Evolutionary conservation across 106 monocot species (phyloP), one percentile per base, ranked within the genome.

Genomic region (Acorus gramineus): DNA sequence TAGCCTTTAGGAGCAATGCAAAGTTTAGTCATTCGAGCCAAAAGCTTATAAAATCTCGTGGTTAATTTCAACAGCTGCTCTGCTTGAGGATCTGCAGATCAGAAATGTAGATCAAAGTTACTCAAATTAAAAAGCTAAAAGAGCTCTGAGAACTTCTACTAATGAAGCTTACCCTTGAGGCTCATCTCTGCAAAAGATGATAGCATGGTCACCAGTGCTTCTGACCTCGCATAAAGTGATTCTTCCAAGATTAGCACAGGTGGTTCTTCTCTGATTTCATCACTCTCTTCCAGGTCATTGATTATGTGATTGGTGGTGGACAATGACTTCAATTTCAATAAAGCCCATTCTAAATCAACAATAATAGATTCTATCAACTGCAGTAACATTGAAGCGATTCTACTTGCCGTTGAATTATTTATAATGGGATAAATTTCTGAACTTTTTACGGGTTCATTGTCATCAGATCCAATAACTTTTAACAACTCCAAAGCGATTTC

Each of bases 41-140:
- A 52, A 63, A 85, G 85, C 79, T 88, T 96, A 79, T 96, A 96
- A 56, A 91, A 87, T 61, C 60, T 96, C 44, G 78, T 74, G 48
- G 71, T 73, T 56, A 91, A 11, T 64, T 74, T 87, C 50, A 96
- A 58, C 44, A 96, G 77, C 8, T 83, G 87, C 58, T 91, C 91
- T 14, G 83, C 80, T 73, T 76, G 91, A 78, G 83, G 79, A 66
- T 88, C 96, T 96, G 73, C 42, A 57, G 44, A 8, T 4, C 45
- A 68, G 65, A 52, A 65, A 45, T 53, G 45, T 56, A 11, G 42
- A 42, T 63, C 28, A 44, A 45, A 3, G n/a, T 9, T 53, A 5
- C 7, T 11, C n/a, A 10, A 28, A 28, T 28, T 63, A 8, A 50
- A 10, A 55, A 2, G 3, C 46, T 61, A 3, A 42, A 42, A 42